Evolutionary conservation across 495 filamentous ascomycete species (phyloP).

Genomic region (Oleoguttula mirabilis): DNA sequence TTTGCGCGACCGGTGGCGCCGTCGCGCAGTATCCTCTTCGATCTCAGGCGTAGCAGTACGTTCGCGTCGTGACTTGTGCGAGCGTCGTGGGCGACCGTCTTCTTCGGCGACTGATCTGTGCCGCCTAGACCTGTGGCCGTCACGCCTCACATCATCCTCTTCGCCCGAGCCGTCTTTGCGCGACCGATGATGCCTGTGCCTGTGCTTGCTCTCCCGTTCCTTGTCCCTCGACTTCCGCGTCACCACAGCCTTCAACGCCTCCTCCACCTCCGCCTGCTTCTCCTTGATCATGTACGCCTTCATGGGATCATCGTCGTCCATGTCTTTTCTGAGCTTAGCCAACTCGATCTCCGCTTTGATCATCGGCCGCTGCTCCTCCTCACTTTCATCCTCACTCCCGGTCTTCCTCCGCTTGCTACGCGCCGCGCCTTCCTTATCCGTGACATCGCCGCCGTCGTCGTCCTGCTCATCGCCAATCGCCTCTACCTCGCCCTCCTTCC

Average conservation of each 20-base stretch:
- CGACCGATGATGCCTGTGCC: conserved; percentile 32
- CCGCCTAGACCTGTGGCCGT: background rate
- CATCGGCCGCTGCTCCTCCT: conserved; percentile 34
- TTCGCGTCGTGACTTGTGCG: background rate
- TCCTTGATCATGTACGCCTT: conserved; percentile 77
- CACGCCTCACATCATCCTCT: no score
- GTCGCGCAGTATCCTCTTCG: background rate
- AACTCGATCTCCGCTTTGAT: conserved; percentile 67
- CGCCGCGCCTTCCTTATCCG: conserved; percentile 12
- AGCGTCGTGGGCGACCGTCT: no score
- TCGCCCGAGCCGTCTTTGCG: conserved; percentile 2
- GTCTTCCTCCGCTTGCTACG: conserved; percentile 31
- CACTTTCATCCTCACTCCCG: conserved; percentile 28
- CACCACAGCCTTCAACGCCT: conserved; percentile 47
- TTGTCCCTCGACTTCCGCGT: conserved; percentile 32
- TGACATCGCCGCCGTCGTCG: conserved; percentile 24
- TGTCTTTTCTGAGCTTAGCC: conserved; percentile 53
- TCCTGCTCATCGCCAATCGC: conserved; percentile 42
- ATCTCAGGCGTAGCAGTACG: background rate
- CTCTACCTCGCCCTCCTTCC: conserved; percentile 59
- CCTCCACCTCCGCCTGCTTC: conserved; percentile 76
- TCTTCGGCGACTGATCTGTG: no score
- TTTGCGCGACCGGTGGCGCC: no score
- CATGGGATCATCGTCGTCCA: conserved; percentile 94
- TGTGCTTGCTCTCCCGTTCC: conserved; percentile 35